These are phyloP conservation scores for Termitomyces sp. DNA, from an alignment of 768 basidiomycete genomes.

Conservation along the genomic window DNA sequence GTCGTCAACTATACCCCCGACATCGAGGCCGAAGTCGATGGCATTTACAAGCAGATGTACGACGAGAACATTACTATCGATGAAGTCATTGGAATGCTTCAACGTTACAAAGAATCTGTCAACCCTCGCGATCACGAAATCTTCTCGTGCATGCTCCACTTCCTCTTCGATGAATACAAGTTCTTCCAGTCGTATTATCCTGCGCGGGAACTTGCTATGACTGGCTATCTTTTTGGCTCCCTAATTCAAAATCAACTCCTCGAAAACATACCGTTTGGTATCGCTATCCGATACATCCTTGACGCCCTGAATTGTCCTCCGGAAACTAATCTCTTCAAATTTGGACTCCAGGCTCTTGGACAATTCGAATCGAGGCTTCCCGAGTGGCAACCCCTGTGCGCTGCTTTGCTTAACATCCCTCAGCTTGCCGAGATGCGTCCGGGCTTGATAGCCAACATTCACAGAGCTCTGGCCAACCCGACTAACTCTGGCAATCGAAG, in stretches of 20 bases:
- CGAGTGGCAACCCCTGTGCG: slow-evolving; percentile 93
- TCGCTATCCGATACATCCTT: slow-evolving; percentile 94
- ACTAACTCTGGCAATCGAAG: slow-evolving; percentile 43
- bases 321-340: slow-evolving; percentile 91
- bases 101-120: slow-evolving; percentile 78
- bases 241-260: slow-evolving; percentile 92
- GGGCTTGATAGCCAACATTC: slow-evolving; percentile 69
- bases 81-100: slow-evolving; percentile 86
- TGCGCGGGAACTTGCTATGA: slow-evolving; percentile 90
- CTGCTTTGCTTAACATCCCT: slow-evolving; percentile 82
- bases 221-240: slow-evolving; percentile 93
- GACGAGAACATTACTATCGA: slow-evolving; percentile 93
- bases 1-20: slow-evolving; percentile 87
- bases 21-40: slow-evolving; percentile 90
- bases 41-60: slow-evolving; percentile 98
- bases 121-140: slow-evolving; percentile 89
- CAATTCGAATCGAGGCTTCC: slow-evolving; percentile 83
- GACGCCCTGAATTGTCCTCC: slow-evolving; percentile 91
- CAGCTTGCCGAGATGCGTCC: slow-evolving; percentile 84
- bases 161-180: slow-evolving; percentile 99
- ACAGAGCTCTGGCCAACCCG: slow-evolving; percentile 61
- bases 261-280: slow-evolving; percentile 90
- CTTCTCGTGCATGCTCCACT: slow-evolving; percentile 99
- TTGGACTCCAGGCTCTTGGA: slow-evolving; percentile 87
- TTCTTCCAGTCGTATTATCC: slow-evolving; percentile 98